A percentile compares a stretch with the other conserved stretches of the same genome.
Conservation (phyloP, 148 eudicot genomes). For the Agrostemma githago region DNA sequence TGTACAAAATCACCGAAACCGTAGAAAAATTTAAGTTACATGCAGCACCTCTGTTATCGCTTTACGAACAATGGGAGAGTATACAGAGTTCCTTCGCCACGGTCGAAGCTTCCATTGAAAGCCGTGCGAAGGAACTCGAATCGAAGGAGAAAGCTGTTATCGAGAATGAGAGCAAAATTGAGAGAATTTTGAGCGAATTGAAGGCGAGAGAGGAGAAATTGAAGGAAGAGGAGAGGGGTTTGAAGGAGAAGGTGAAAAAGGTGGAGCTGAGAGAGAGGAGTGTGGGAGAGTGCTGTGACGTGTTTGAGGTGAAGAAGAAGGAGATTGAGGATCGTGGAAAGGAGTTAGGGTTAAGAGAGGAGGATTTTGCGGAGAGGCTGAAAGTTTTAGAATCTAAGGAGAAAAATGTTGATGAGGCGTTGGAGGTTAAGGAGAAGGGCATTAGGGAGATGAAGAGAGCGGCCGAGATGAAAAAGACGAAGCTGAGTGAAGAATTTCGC, state of each 20-base stretch:
- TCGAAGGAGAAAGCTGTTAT: neutral
- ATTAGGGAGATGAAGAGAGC: neutral
- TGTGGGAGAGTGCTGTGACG: neutral
- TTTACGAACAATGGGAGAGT: conserved; percentile 10
- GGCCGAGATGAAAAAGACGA: conserved; percentile 9
- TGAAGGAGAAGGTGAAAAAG: neutral
- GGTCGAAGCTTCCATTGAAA: neutral
- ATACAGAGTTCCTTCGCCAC: neutral
- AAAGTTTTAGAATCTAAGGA: neutral
- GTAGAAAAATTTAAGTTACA: neutral
- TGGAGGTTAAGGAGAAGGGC: conserved; percentile 4
- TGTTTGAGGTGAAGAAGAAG: conserved; percentile 8
- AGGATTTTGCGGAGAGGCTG: neutral
- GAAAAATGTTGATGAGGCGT: neutral
- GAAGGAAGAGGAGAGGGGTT: neutral
- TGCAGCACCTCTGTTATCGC: conserved; percentile 9
- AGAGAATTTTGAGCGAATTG: neutral
- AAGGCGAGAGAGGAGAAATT: neutral
- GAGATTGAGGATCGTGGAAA: neutral
- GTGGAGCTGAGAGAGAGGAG: conserved; percentile 4
- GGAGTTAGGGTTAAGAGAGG: conserved; percentile 1
- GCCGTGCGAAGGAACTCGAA: neutral
- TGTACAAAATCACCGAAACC: neutral
- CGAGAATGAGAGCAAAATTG: neutral
- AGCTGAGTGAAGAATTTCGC: neutral